These are phyloP conservation scores for Physcia stellaris DNA, from an alignment of 495 filamentous ascomycete species.

Conservation along the genomic window DNA sequence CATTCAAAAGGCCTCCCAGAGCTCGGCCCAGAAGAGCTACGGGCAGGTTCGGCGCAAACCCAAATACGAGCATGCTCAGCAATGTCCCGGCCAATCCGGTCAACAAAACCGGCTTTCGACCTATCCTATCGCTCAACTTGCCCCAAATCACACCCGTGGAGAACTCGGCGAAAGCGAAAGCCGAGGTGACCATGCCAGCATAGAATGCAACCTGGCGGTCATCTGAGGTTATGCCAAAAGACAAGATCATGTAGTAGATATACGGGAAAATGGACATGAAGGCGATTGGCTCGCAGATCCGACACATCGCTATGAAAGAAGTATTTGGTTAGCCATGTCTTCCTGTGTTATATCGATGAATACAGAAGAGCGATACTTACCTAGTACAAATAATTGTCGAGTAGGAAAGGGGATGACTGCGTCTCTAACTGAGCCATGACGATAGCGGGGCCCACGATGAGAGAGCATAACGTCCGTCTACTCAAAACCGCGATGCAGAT, in stretches of 20 bases:
- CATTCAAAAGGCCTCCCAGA: constrained; percentile 83
- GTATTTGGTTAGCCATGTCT: not conserved
- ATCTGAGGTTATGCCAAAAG: constrained; percentile 71
- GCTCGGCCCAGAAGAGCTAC: constrained; percentile 79
- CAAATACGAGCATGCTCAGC: constrained; percentile 86
- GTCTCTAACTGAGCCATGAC: too few species aligned
- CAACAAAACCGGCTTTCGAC: constrained; percentile 83
- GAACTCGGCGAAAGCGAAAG: constrained; percentile 94
- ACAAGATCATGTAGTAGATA: constrained; percentile 93
- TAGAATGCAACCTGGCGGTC: constrained; percentile 76
- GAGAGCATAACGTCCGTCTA: too few species aligned
- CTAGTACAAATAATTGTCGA: constrained; percentile 59
- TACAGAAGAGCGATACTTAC: constrained; percentile 28
- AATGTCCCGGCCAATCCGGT: constrained; percentile 80
- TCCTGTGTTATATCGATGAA: not conserved
- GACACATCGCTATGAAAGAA: constrained; percentile 56
- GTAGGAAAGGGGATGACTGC: constrained; percentile 28
- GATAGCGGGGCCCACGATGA: too few species aligned
- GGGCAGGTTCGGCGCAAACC: constrained; percentile 73
- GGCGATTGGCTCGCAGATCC: constrained; percentile 96
- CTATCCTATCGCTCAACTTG: constrained; percentile 77
- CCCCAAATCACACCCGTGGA: constrained; percentile 86
- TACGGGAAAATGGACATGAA: constrained; percentile 99
- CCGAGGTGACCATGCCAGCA: constrained; percentile 90
- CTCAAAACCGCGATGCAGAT: too few species aligned